Evolutionary conservation across 2,329 filamentous ascomycete species (phyloP), one percentile per base, ranked within the genome.

Genomic region (Daldinia sp.): DNA sequence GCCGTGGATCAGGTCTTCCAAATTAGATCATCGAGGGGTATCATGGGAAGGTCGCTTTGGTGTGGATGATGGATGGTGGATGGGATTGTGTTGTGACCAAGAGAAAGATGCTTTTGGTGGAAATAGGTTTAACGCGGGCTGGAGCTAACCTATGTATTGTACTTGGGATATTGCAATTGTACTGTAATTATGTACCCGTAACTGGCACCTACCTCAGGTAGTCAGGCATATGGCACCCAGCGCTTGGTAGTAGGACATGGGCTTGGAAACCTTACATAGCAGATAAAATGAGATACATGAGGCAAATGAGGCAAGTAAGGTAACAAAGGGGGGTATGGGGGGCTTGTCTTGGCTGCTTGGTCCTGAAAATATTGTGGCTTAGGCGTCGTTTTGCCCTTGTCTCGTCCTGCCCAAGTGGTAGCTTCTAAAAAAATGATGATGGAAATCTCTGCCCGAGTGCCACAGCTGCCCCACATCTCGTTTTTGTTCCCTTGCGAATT

Each of bases 21-120:
- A 57, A 66, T 60, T 63, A 67, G 63, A 61, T 64, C 58, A 61
- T 69, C 60, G 64, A 64, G 68, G 68, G 68, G 68, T 70, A 70
- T 70, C 68, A 69, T 67, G 45, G 63, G 58, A 29, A 39, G 54
- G 51, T 58, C 50, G 56, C 56, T 61, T 60, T 54, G 47, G 52
- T n/a, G n/a, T n/a, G n/a, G n/a, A n/a, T n/a, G n/a, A n/a, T n/a
- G n/a, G n/a, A n/a, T n/a, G n/a, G n/a, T 60, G 52, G 50, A 51
- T 60, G 59, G 63, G 63, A 51, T 62, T 64, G 50, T 70, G 63
- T 64, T 68, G 60, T 64, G 68, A 63, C 67, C 49, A 61, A 66
- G 57, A 66, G 55, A 61, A 63, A 64, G 63, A 54, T 61, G 57
- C 59, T 63, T 70, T 67, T 68, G 62, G 61, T 65, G 63, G 61